Percentiles rank a stretch among this genome's conserved stretches.
Conservation (phyloP, 495 filamentous ascomycete species). For the Penicillium fimorum region DNA sequence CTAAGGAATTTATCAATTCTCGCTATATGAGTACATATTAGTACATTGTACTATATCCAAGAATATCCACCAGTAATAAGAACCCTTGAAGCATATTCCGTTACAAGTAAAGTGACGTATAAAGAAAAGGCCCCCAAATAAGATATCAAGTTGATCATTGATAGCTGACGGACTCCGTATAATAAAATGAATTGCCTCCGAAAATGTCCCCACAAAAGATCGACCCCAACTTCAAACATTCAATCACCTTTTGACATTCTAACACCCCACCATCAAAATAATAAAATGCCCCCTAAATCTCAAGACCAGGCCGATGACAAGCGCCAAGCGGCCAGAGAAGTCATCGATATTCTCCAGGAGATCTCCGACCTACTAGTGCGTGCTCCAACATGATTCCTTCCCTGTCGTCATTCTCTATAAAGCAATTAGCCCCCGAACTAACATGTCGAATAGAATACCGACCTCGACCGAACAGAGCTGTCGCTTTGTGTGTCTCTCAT, state of each 20-base stretch:
- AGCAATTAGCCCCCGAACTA: neutral
- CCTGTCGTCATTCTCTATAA: neutral
- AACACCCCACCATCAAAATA: neutral
- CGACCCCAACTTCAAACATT: slow-evolving; percentile 1
- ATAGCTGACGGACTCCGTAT: too few species aligned
- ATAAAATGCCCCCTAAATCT: slow-evolving; percentile 23
- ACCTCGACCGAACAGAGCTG: slow-evolving; percentile 83
- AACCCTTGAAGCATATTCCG: too few species aligned
- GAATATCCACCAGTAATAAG: too few species aligned
- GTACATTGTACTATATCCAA: too few species aligned
- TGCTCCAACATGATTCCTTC: neutral
- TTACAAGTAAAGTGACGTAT: too few species aligned
- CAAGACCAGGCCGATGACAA: slow-evolving; percentile 57
- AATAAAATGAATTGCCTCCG: neutral
- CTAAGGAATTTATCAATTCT: too few species aligned
- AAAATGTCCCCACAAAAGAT: slow-evolving; percentile 4
- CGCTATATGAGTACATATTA: too few species aligned
- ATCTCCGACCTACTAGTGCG: slow-evolving; percentile 84
- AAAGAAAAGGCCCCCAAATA: too few species aligned
- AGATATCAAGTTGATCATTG: too few species aligned
- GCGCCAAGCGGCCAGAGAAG: slow-evolving; percentile 88
- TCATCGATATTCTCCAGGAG: slow-evolving; percentile 93
- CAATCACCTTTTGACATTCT: neutral
- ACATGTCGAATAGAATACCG: slow-evolving; percentile 66
- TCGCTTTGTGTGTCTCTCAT: slow-evolving; percentile 94